Base-by-base conservation (phyloP, 1,139 yeast species). In the Hyphopichia wangnamkhiaoensis region DNA sequence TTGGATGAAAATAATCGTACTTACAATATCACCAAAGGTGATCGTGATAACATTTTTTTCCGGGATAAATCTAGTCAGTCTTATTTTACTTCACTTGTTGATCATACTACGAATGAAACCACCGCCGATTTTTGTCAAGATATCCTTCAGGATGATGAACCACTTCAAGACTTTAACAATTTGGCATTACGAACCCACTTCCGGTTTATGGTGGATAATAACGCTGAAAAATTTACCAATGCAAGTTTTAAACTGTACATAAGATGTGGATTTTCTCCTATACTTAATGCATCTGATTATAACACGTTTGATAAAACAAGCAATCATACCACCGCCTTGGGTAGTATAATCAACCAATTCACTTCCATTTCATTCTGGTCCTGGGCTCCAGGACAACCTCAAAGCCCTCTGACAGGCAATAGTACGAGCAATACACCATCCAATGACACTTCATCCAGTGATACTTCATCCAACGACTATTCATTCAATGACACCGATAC, bases 381-480 rank as follows among this genome's bases (percentile, higher is more conserved):
- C 4, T 87, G 95, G 95, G 74, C 71, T 1, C 62, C 69, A 1
- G 68, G 70, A 5, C 79, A 83, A 49, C 93, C 91, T 12, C 29
- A 25, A 12, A 13, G 3, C 27, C n/a, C 21, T 17, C n/a, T 5
- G 12, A 20, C 13, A 6, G 35, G 26, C n/a, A 20, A 26, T 13
- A 21, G 23, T 16, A 23, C n/a, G n/a, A n/a, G n/a, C n/a, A n/a
- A n/a, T n/a, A n/a, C n/a, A n/a, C n/a, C n/a, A n/a, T n/a, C n/a
- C n/a, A n/a, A n/a, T n/a, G n/a, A n/a, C n/a, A n/a, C n/a, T n/a
- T n/a, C n/a, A n/a, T n/a, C n/a, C n/a, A n/a, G n/a, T n/a, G n/a
- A n/a, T n/a, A n/a, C n/a, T n/a, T n/a, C n/a, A n/a, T n/a, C n/a
- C n/a, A n/a, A n/a, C n/a, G n/a, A n/a, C n/a, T n/a, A n/a, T n/a